Evolutionary conservation across 257 asterid species (phyloP).

Genomic region (Lantana camara): DNA sequence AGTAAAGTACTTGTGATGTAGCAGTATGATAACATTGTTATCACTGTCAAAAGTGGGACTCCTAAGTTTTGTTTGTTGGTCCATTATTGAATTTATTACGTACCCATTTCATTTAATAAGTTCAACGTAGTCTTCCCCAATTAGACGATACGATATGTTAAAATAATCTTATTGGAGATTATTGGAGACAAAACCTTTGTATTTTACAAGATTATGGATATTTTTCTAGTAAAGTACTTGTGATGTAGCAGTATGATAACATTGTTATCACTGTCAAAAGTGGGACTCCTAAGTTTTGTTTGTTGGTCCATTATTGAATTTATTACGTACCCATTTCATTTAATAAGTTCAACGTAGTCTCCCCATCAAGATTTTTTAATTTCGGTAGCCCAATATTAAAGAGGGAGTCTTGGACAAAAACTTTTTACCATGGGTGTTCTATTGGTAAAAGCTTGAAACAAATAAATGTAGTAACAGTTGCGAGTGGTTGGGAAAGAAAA

Average conservation of each 20-base stretch:
- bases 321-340: neutral
- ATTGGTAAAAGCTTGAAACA: too few species aligned
- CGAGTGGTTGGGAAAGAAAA: too few species aligned
- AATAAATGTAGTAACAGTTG: too few species aligned
- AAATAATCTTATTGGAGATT: too few species aligned
- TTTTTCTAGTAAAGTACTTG: conserved; percentile 29
- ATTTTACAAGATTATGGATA: conserved; percentile 3
- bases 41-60: neutral
- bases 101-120: neutral
- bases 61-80: neutral
- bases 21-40: neutral
- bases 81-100: neutral
- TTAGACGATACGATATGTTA: too few species aligned
- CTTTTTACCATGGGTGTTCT: too few species aligned
- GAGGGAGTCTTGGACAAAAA: too few species aligned
- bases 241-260: neutral
- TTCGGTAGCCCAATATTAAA: neutral
- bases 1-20: conserved; percentile 25
- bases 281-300: neutral
- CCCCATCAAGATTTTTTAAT: neutral
- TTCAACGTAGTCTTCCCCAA: neutral
- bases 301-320: neutral
- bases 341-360: neutral
- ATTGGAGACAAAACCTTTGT: neutral
- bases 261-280: neutral